Base-by-base conservation (phyloP, 129 eudicot genomes). In the Flaveria trinervia region DNA sequence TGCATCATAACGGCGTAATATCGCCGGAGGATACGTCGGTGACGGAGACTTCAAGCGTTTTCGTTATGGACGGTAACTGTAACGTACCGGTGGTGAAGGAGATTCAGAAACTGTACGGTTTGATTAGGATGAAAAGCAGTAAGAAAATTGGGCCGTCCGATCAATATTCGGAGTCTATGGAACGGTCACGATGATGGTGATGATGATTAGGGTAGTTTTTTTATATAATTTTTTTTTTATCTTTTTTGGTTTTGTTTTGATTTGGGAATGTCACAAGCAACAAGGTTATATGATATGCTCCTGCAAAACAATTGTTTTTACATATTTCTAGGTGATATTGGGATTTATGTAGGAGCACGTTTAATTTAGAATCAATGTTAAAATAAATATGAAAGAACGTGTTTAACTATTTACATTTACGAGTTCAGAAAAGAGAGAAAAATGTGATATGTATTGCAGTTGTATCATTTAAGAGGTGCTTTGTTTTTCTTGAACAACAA, bases 41-140 rank as follows among this genome's bases (percentile, higher is more conserved):
- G 77, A 68, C 81, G 71, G 72, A 71, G 41, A 18, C 26, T 1
- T 82, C 80, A 48, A 86, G 26, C 59, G 88, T 75, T 20, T 76
- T 54, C 55, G 82, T 87, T 82, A 85, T 75, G 83, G 88, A 83
- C 14, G 54, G 77, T 66, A 90, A 49, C 65, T 86, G 89, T 78
- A 88, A 66, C 86, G 92, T 67, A 49, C 90, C 85, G 78, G 76
- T 84, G 75, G 86, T 65, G 79, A 84, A 90, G 84, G 84, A 90
- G 91, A 79, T 82, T 61, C 85, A 82, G 70, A 82, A 82, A 70
- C 33, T 82, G 50, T 82, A 82, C 50, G 85, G 85, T 25, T 50
- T 82, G 36, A 3, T 82, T 20, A 77, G 79, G 43, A 82, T 77
- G 85, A 82, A 82, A 77, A 65, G 85, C 23, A 60, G 80, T 54